Evolutionary conservation across 2,329 filamentous ascomycete species (phyloP).

Genomic region (Claviceps sp.): DNA sequence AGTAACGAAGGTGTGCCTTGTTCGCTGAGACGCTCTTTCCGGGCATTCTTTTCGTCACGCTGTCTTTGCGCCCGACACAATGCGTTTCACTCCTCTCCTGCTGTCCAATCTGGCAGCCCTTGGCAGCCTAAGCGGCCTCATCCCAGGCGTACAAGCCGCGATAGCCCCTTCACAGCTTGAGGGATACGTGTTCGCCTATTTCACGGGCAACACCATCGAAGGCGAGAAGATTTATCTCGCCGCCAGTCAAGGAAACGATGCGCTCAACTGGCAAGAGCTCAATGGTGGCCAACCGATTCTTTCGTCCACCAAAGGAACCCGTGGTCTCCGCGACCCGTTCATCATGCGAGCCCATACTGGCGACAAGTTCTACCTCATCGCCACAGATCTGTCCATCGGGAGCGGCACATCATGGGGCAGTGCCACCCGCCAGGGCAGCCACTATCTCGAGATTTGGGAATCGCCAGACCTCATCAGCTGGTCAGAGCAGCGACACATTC

Average conservation of each 20-base stretch:
- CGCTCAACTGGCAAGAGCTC: not conserved
- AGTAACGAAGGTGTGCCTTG: not conserved
- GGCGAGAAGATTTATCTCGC: slow-evolving; percentile 1
- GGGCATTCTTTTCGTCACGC: not conserved
- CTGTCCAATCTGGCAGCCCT: not conserved
- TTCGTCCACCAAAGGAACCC: not conserved
- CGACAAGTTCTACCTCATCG: slow-evolving; percentile 1
- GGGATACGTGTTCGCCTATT: slow-evolving; percentile 1
- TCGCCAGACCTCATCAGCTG: not conserved
- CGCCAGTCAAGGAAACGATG: not conserved
- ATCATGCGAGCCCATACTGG: slow-evolving; percentile 1
- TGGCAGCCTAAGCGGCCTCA: not conserved
- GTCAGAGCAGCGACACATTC: not conserved
- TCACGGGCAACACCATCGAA: slow-evolving; percentile 1
- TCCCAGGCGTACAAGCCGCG: not conserved
- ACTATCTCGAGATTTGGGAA: slow-evolving; percentile 1
- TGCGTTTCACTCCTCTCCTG: not conserved
- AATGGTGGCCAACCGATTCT: not conserved
- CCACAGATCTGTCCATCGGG: slow-evolving; percentile 1
- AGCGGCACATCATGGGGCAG: slow-evolving; percentile 1
- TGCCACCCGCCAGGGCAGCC: not conserved
- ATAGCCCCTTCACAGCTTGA: not conserved
- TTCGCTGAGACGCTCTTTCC: too few species aligned
- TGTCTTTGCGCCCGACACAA: not conserved
- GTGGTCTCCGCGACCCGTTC: slow-evolving; percentile 1